A percentile compares a stretch with the other conserved stretches of the same genome.
These are phyloP conservation scores for Pedinophyceae sp. DNA, from an alignment of 139 green algal genomes.

Conservation along the genomic window DNA sequence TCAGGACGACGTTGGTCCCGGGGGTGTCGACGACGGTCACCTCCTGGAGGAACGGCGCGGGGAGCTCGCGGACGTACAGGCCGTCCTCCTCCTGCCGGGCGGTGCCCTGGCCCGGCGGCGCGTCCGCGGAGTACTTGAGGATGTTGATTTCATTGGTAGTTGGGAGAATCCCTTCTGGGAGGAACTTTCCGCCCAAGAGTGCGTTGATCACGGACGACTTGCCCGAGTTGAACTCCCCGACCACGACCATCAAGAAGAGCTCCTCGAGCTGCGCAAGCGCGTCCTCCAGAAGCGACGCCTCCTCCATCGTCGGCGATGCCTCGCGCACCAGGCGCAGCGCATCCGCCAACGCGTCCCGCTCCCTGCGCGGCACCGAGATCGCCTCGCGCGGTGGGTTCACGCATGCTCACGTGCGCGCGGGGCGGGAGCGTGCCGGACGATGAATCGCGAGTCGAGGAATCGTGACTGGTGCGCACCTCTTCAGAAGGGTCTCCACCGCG, in stretches of 20 bases:
- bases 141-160: constrained; percentile 98
- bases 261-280: constrained; percentile 65
- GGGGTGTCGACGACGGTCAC: constrained; percentile 94
- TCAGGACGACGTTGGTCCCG: constrained; percentile 94
- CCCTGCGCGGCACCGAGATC: too few relatives aligned
- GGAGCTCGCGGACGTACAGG: constrained; percentile 56
- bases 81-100: constrained; percentile 53
- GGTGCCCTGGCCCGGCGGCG: neutral
- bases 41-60: constrained; percentile 52
- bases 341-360: neutral
- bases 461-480: too few relatives aligned
- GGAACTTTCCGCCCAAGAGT: constrained; percentile 27
- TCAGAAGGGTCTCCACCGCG: too few relatives aligned
- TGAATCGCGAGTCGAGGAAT: too few relatives aligned
- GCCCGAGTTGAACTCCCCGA: constrained; percentile 87
- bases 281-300: constrained; percentile 19
- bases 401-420: neutral
- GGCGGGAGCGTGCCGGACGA: neutral
- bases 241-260: constrained; percentile 86
- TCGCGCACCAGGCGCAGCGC: neutral
- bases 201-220: constrained; percentile 16
- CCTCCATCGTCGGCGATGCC: neutral
- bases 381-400: neutral
- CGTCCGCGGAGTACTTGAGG: constrained; percentile 41
- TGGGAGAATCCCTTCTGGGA: constrained; percentile 84